A percentile compares a stretch with the other conserved stretches of the same genome.
phyloP scores from a whole-genome alignment of 73 alveolate genomes.

The Symbiodinium pilosum region DNA sequence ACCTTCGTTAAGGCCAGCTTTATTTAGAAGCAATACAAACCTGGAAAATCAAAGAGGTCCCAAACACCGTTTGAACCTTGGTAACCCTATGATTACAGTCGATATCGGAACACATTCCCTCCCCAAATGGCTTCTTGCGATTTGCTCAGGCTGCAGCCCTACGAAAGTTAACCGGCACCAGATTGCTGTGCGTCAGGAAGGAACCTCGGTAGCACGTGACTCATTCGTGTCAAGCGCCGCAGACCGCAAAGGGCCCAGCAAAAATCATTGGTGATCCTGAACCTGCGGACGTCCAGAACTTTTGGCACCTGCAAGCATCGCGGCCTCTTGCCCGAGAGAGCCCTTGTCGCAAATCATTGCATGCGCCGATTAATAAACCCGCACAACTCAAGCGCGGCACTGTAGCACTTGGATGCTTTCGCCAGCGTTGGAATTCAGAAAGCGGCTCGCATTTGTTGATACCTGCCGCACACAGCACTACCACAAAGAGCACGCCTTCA shows the following conservation, averaged over 20 bases:
- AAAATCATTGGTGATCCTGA: conserved; percentile 50
- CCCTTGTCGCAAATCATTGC: too few relatives aligned
- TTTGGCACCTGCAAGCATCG: conserved; percentile 76
- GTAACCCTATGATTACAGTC: too few relatives aligned
- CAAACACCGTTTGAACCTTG: too few relatives aligned
- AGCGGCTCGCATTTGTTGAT: conserved; percentile 94
- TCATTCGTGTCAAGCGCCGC: too few relatives aligned
- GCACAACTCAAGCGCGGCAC: not conserved
- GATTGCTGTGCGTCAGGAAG: conserved; percentile 91
- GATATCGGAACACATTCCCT: too few relatives aligned
- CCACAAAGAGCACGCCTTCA: too few relatives aligned
- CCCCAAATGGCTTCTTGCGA: too few relatives aligned
- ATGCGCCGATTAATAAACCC: not conserved
- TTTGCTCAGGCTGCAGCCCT: not conserved
- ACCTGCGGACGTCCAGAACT: conserved; percentile 46
- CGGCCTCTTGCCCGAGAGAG: too few relatives aligned
- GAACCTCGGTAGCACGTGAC: conserved; percentile 25
- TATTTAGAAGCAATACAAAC: too few relatives aligned
- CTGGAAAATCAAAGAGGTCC: too few relatives aligned
- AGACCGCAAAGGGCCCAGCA: not conserved
- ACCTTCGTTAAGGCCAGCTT: too few relatives aligned
- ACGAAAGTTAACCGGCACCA: conserved; percentile 90
- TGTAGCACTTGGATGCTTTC: conserved; percentile 87
- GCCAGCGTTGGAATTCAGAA: conserved; percentile 93
- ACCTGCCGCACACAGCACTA: conserved; percentile 22